Evolutionary conservation across 805 yeast species (phyloP).

Genomic region (Candida dendrica): DNA sequence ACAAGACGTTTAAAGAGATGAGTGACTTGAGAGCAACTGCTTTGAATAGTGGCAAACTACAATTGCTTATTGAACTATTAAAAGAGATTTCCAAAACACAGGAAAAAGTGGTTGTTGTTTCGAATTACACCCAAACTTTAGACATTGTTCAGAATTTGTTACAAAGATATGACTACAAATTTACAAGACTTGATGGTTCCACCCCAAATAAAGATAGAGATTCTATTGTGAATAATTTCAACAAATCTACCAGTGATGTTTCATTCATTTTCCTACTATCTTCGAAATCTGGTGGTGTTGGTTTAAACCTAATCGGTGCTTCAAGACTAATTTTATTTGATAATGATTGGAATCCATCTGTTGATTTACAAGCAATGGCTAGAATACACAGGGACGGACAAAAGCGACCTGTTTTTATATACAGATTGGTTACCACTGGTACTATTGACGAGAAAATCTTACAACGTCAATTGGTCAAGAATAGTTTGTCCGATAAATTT

Average conservation of each 20-base stretch:
- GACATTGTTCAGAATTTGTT: slow-evolving; percentile 64
- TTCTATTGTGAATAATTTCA: slow-evolving; percentile 48
- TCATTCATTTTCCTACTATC: slow-evolving; percentile 68
- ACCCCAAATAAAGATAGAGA: slow-evolving; percentile 66
- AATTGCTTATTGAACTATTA: slow-evolving; percentile 50
- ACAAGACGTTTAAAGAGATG: slow-evolving; percentile 30
- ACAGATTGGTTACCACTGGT: slow-evolving; percentile 81
- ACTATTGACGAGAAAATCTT: slow-evolving; percentile 90
- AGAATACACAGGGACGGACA: slow-evolving; percentile 95
- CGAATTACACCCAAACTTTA: slow-evolving; percentile 82
- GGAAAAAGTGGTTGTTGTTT: slow-evolving; percentile 81
- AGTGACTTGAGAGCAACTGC: slow-evolving; percentile 5
- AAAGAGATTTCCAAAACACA: slow-evolving; percentile 34
- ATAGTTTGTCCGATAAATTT: slow-evolving; percentile 11
- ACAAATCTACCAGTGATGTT: slow-evolving; percentile 32
- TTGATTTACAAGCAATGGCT: slow-evolving; percentile 93
- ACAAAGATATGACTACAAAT: slow-evolving; percentile 39
- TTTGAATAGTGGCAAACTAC: slow-evolving; percentile 50
- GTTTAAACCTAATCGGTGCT: slow-evolving; percentile 85
- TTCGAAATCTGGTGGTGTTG: slow-evolving; percentile 91
- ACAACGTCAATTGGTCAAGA: slow-evolving; percentile 85
- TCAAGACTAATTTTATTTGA: slow-evolving; percentile 70
- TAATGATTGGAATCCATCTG: slow-evolving; percentile 95
- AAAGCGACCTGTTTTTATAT: slow-evolving; percentile 64
- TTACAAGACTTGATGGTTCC: slow-evolving; percentile 73